Conservation (phyloP, 2,329 filamentous ascomycete species). For the Colletotrichum sp. region DNA sequence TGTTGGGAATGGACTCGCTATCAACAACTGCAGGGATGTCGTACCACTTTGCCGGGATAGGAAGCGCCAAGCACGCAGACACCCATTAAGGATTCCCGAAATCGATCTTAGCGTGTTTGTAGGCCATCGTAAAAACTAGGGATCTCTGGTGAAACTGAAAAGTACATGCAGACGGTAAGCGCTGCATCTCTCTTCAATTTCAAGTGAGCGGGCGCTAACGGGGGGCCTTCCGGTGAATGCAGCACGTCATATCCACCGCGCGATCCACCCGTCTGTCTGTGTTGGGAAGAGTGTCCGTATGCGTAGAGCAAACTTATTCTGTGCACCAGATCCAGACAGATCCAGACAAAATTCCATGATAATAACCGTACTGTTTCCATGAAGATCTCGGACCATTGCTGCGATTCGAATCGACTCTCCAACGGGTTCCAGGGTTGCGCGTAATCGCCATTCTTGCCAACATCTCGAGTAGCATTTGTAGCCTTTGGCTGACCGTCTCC, state of each 20-base stretch:
- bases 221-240: background rate
- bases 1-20: background rate
- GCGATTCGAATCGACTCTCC: background rate
- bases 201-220: background rate
- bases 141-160: background rate
- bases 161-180: background rate
- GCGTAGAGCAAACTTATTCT: background rate
- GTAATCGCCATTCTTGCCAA: accelerated
- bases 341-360: background rate
- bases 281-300: background rate
- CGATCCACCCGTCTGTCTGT: background rate
- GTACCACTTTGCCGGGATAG: background rate
- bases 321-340: background rate
- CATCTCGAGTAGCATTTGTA: background rate
- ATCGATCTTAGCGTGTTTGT: background rate
- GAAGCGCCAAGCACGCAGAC: background rate
- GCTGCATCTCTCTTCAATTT: background rate
- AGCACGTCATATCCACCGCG: background rate
- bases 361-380: background rate
- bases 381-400: background rate
- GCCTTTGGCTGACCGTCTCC: background rate
- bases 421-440: background rate
- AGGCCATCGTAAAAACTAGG: background rate
- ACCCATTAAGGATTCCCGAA: background rate
- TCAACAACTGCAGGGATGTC: background rate